Base-by-base conservation (phyloP, 768 basidiomycete species). In the Pleurotus sapidus region DNA sequence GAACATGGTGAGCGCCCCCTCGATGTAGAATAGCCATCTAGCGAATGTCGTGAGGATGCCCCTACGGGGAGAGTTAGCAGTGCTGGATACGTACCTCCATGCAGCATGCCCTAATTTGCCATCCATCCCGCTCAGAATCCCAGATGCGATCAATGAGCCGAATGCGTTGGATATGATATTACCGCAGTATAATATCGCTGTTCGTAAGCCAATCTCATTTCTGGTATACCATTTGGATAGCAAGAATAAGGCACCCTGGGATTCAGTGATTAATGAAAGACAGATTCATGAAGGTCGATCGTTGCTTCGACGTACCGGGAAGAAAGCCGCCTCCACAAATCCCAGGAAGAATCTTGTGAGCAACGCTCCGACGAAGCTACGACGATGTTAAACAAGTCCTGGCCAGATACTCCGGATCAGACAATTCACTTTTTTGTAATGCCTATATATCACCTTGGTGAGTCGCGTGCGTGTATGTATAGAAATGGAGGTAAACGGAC, bases 81-180 rank as follows among this genome's bases (percentile, higher is more conserved):
- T 45, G 24, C 1, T 39, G n/a, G 23, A 50, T 25, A 27, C 9
- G 20, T 24, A 88, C 81, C 88, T 77, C 93, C 93, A 95, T 2
- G 88, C 89, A 3, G 87, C 76, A 59, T 82, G 78, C 0, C 91
- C 92, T n/a, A 84, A 76, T 46, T 81, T 77, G 1, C 89, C 90
- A 30, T 91, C 77, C 89, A 95, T 90, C 8, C 77, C 76, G 59
- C 81, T 78, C 45, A 95, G 77, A 53, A 95, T 89, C 0, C 82
- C 90, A 25, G 89, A 89, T 5, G 92, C 91, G 55, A 95, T 82
- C 14, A 95, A 75, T 1, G 89, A 78, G 1, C 93, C 92, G 64
- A 95, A 93, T 0, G 91, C 93, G 70, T 94, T 95, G 57, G 86
- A 88, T 59, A 93, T 85, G 20, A 95, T 77, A 64, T 81, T 87